Evolutionary conservation across 495 filamentous ascomycete genomes (phyloP), one percentile per base, ranked within the genome.

Genomic region (Penicillium roqueforti): DNA sequence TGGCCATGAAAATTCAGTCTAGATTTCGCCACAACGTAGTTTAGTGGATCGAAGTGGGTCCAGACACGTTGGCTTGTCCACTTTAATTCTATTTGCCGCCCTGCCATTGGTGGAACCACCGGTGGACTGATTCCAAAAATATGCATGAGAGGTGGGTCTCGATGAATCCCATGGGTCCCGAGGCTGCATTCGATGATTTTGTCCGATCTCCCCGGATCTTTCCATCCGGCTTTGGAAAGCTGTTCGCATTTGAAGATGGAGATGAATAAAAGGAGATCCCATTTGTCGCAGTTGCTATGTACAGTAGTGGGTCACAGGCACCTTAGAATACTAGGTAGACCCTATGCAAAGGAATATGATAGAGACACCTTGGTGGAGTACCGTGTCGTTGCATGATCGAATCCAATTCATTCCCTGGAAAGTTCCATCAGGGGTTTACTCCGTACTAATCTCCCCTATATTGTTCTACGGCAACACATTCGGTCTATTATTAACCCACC

Each of bases 151-250:
- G 1, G 31, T 38, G 47, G 47, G 19, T 4, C 20, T 0, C 11
- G 29, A 38, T 19, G n/a, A 29, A 3, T 9, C 47, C 47, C 25
- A 16, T 31, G 42, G 42, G 29, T 45, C 7, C 10, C 23, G 31
- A 51, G n/a, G 38, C 50, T 43, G 22, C 29, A 25, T 42, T 37
- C 31, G 40, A 51, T 51, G 48, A 52, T 52, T 52, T 31, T 44
- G 40, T 19, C 38, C 50, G 50, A 52, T 52, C 39, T 50, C 50
- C 47, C 50, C 50, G 50, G 50, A 52, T 52, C 44, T 52, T 52
- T 26, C 40, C 29, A 52, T 52, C 36, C 47, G 47, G 13, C 32
- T 51, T 52, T 2, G 2, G 4, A 26, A 47, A 22, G 13, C 39
- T 3, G 22, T 9, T 39, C 8, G 3, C 9, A 19, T 20, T 40